These are phyloP conservation scores for Sordariomycetes sp. DNA, from an alignment of 2,329 filamentous ascomycete genomes.

Conservation along the genomic window DNA sequence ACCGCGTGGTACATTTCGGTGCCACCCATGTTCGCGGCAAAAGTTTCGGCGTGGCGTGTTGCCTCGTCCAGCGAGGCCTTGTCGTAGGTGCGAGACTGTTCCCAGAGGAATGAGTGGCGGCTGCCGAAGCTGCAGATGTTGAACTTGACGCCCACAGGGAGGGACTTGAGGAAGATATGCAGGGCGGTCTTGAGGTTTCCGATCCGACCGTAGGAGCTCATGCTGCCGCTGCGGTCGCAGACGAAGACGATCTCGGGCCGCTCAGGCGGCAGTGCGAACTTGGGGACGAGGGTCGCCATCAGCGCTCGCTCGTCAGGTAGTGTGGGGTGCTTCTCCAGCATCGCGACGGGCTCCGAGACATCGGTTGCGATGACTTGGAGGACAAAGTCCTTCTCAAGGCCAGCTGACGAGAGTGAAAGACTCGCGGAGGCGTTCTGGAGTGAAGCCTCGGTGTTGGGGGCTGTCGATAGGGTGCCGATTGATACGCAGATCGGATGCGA, in stretches of 20 bases:
- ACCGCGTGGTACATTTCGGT: slow-evolving; percentile 37
- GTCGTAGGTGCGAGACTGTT: slow-evolving; percentile 29
- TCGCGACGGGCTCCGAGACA: slow-evolving; percentile 44
- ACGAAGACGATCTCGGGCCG: slow-evolving; percentile 56
- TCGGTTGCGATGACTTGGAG: slow-evolving; percentile 49
- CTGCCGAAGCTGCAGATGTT: slow-evolving; percentile 58
- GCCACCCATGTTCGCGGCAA: slow-evolving; percentile 34
- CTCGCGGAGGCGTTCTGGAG: slow-evolving; percentile 49
- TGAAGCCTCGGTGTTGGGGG: slow-evolving; percentile 29
- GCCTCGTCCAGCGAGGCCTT: slow-evolving; percentile 28
- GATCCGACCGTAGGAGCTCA: slow-evolving; percentile 34
- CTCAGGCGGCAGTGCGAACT: slow-evolving; percentile 45
- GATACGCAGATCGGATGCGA: slow-evolving; percentile 54
- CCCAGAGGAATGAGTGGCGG: slow-evolving; percentile 29
- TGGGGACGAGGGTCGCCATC: slow-evolving; percentile 59
- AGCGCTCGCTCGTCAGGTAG: slow-evolving; percentile 49
- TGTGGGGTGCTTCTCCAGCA: slow-evolving; percentile 52
- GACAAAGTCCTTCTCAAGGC: slow-evolving; percentile 53
- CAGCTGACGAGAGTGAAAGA: slow-evolving; percentile 34
- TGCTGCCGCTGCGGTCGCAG: slow-evolving; percentile 59
- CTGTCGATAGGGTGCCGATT: slow-evolving; percentile 42
- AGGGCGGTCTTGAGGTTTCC: slow-evolving; percentile 39
- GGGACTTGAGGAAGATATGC: slow-evolving; percentile 50
- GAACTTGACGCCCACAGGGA: slow-evolving; percentile 51
- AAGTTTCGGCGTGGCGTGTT: slow-evolving; percentile 22